Evolutionary conservation across 345 rosid genomes (phyloP).

Genomic region (Euphorbia pulcherrima): DNA sequence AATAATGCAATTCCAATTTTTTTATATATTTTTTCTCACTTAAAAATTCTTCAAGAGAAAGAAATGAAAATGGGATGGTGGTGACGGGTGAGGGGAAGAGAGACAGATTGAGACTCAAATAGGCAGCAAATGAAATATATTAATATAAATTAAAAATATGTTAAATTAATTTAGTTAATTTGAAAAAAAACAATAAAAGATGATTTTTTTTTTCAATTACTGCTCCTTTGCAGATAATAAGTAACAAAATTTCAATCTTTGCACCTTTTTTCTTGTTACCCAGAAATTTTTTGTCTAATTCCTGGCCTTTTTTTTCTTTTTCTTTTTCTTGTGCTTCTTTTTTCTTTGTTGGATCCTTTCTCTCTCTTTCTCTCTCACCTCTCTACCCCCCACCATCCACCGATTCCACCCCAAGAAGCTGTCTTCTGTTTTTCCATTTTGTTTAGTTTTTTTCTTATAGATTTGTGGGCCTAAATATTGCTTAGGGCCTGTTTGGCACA

Average conservation of each 20-base stretch:
- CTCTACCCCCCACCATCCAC: conserved; percentile 25
- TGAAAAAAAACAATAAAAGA: not conserved
- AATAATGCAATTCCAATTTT: conserved; percentile 8
- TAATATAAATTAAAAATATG: not conserved
- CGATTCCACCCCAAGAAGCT: conserved; percentile 28
- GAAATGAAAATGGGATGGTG: conserved; percentile 12
- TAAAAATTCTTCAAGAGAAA: conserved; percentile 4
- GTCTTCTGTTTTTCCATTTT: conserved; percentile 8
- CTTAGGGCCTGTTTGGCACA: too few species aligned
- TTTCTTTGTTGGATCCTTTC: not conserved
- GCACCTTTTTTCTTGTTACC: conserved; percentile 11
- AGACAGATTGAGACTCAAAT: conserved; percentile 33
- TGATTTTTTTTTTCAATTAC: conserved; percentile 30
- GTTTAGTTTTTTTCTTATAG: not conserved
- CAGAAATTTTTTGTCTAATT: conserved; percentile 8
- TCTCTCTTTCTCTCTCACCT: conserved; percentile 14
- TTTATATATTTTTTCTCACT: not conserved
- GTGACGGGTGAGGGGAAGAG: conserved; percentile 8
- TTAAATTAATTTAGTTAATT: too few species aligned
- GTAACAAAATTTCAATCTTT: not conserved
- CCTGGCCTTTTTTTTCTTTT: not conserved
- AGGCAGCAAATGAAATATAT: conserved; percentile 43
- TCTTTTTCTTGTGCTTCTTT: not conserved
- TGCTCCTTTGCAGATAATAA: conserved; percentile 36
- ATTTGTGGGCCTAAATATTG: not conserved